A percentile compares a stretch with the other conserved stretches of the same genome.
Conservation (phyloP, 2,329 filamentous ascomycete genomes). For the Colletotrichum theobromicola region DNA sequence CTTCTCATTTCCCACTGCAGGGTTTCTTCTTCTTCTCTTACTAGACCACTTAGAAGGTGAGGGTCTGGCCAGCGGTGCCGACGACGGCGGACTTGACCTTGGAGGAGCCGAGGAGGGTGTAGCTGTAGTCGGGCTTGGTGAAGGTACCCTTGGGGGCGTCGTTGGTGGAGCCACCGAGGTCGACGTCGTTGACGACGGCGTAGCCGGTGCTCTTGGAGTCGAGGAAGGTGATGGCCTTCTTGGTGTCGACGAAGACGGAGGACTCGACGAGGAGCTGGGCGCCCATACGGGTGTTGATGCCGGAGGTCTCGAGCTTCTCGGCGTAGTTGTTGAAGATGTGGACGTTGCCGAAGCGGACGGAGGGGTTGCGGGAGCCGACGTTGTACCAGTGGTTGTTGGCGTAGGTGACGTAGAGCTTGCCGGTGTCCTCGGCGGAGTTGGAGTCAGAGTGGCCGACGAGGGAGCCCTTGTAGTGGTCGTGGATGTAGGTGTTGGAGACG, state of each 20-base stretch:
- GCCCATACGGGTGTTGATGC: constrained; percentile 61
- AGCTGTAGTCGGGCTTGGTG: constrained; percentile 55
- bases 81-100: constrained; percentile 50
- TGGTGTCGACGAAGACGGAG: constrained; percentile 50
- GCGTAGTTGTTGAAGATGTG: constrained; percentile 62
- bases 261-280: constrained; percentile 66
- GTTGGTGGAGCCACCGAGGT: constrained; percentile 50
- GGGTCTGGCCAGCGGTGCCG: constrained; percentile 42
- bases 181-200: constrained; percentile 45
- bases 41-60: constrained; percentile 32
- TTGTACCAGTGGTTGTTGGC: constrained; percentile 71
- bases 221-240: constrained; percentile 38
- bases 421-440: constrained; percentile 63
- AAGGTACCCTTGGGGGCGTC: constrained; percentile 56
- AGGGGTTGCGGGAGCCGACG: constrained; percentile 67
- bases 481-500: constrained; percentile 41
- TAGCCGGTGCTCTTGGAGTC: constrained; percentile 48
- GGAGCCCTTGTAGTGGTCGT: constrained; percentile 61
- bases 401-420: constrained; percentile 68
- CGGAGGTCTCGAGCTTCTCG: constrained; percentile 44
- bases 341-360: constrained; percentile 68
- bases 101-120: constrained; percentile 48
- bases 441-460: constrained; percentile 65
- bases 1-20: neutral
- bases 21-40: neutral